Percentiles rank a stretch among this genome's conserved stretches.
Evolutionary conservation across 495 filamentous ascomycete genomes (phyloP).

Genomic region (Aspergillus biplanus): DNA sequence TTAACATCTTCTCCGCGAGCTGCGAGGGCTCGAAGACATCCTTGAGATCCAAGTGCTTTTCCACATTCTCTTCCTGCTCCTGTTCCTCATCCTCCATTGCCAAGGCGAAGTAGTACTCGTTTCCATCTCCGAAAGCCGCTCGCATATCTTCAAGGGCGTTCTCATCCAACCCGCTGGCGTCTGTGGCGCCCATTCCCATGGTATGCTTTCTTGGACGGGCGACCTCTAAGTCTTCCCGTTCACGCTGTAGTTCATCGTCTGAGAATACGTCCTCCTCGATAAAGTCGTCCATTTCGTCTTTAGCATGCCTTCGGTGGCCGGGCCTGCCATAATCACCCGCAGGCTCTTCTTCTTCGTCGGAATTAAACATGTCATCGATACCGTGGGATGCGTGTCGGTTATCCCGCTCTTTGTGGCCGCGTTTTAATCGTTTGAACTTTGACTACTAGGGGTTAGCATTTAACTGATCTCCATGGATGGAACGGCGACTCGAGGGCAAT

Average conservation of each 20-base stretch:
- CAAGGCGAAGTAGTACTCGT: conserved; percentile 92
- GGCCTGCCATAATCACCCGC: conserved; percentile 60
- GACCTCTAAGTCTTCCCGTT: conserved; percentile 87
- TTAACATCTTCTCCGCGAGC: conserved; percentile 88
- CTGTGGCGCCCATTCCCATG: conserved; percentile 61
- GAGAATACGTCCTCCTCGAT: conserved; percentile 95
- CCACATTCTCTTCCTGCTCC: conserved; percentile 69
- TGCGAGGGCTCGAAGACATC: conserved; percentile 98
- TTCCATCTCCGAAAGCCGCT: conserved; percentile 90
- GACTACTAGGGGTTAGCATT: conserved; percentile 52
- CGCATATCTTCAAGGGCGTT: conserved; percentile 93
- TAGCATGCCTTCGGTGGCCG: conserved; percentile 54
- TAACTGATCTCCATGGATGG: not conserved
- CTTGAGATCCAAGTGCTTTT: conserved; percentile 84
- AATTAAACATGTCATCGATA: conserved; percentile 85
- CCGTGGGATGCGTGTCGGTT: conserved; percentile 62
- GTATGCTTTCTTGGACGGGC: conserved; percentile 65
- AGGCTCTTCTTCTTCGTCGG: conserved; percentile 83
- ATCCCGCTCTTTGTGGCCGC: conserved; percentile 79
- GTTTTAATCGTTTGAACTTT: conserved; percentile 94
- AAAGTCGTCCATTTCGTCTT: conserved; percentile 93
- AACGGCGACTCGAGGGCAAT: not conserved
- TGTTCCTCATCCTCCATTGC: conserved; percentile 73
- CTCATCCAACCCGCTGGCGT: conserved; percentile 80
- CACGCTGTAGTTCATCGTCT: conserved; percentile 76